Conservation (phyloP, 495 filamentous ascomycete species). For the Parathielavia appendiculata region DNA sequence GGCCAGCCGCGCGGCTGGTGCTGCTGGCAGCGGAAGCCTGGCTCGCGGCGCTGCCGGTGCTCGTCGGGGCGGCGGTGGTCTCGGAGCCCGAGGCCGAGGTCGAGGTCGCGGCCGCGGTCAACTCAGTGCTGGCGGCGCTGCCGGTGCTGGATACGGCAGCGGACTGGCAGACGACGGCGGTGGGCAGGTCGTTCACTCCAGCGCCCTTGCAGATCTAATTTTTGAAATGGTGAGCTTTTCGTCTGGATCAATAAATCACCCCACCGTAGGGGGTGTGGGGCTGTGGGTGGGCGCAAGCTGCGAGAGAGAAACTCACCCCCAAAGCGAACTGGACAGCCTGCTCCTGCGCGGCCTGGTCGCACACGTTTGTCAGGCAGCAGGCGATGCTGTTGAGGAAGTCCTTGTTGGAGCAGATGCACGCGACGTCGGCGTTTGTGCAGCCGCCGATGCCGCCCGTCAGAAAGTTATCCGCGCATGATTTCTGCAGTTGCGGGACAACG, state of each 20-base stretch:
- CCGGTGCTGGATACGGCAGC: slow-evolving; percentile 17
- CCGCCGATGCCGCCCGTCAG: slow-evolving; percentile 42
- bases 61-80: slow-evolving; percentile 16
- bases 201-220: slow-evolving; percentile 34
- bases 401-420: slow-evolving; percentile 62
- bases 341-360: slow-evolving; percentile 51
- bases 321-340: slow-evolving; percentile 33
- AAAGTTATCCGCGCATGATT: slow-evolving; percentile 47
- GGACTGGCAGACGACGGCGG: slow-evolving; percentile 26
- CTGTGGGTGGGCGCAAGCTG: background rate
- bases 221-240: background rate
- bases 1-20: slow-evolving; percentile 18
- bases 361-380: slow-evolving; percentile 60
- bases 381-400: slow-evolving; percentile 57
- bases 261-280: too few relatives aligned
- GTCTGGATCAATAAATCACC: too few relatives aligned
- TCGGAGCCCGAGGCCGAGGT: slow-evolving; percentile 23
- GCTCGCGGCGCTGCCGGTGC: slow-evolving; percentile 15
- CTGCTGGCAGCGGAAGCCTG: slow-evolving; percentile 15
- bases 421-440: slow-evolving; percentile 52
- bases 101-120: slow-evolving; percentile 14
- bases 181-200: slow-evolving; percentile 36
- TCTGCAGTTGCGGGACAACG: slow-evolving; percentile 37
- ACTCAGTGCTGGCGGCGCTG: slow-evolving; percentile 24
- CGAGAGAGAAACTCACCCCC: slow-evolving; percentile 15